A percentile compares a stretch with the other conserved stretches of the same genome.
Evolutionary conservation across 2,329 filamentous ascomycete species (phyloP).

Genomic region (Exutisphaerella laricina): DNA sequence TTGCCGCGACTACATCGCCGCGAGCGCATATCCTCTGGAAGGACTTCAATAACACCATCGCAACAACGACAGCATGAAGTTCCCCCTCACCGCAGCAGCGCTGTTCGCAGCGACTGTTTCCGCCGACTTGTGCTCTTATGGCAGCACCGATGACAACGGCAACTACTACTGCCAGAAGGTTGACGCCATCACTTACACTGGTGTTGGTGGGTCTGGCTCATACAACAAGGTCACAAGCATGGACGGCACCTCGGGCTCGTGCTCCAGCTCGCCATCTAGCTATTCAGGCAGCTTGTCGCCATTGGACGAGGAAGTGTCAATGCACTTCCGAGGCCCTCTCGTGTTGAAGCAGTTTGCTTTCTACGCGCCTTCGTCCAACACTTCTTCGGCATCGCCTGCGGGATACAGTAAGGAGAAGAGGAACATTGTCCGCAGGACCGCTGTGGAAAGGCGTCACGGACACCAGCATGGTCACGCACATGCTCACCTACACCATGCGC

Average conservation of each 20-base stretch:
- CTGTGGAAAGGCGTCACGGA: conserved; percentile 32
- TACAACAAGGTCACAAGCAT: conserved; percentile 63
- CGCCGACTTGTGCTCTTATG: conserved; percentile 28
- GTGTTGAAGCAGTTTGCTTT: conserved; percentile 62
- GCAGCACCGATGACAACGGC: conserved; percentile 33
- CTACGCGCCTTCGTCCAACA: conserved; percentile 50
- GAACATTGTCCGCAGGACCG: conserved; percentile 10
- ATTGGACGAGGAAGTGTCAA: conserved; percentile 63
- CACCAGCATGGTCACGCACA: conserved; percentile 43
- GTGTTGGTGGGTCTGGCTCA: conserved; percentile 42
- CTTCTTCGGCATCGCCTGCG: too few relatives aligned
- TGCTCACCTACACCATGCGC: conserved; percentile 46
- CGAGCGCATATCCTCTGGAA: conserved; percentile 5
- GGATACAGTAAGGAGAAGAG: conserved; percentile 33
- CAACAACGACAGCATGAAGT: conserved; percentile 27
- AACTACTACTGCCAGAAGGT: conserved; percentile 65
- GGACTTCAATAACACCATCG: conserved; percentile 4
- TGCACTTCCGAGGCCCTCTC: conserved; percentile 67
- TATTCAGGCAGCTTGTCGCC: conserved; percentile 62
- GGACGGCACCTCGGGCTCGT: conserved; percentile 50
- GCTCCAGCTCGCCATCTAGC: conserved; percentile 46
- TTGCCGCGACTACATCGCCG: too few relatives aligned
- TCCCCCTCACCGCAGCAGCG: conserved; percentile 28
- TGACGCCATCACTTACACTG: conserved; percentile 59
- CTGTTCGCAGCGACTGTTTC: conserved; percentile 28